Evolutionary conservation across 2,329 filamentous ascomycete genomes (phyloP).

Genomic region (Byssothecium circinans): DNA sequence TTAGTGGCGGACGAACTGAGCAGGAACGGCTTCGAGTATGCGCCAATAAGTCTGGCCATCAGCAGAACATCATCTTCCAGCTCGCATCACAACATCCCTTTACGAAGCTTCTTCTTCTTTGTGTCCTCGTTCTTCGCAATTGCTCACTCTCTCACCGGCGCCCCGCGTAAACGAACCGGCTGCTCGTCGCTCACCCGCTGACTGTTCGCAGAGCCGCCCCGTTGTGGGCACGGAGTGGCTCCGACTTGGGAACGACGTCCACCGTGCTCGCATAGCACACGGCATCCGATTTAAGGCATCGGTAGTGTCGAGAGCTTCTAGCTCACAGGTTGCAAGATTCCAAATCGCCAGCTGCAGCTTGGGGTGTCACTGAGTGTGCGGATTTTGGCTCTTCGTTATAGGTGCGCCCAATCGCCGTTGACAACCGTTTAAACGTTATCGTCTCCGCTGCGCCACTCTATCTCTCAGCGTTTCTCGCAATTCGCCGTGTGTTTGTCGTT

Average conservation of each 20-base stretch:
- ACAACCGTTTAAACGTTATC: conserved; percentile 21
- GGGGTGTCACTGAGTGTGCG: conserved; percentile 25
- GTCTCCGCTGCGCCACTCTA: conserved; percentile 2
- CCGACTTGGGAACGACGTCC: conserved; percentile 8
- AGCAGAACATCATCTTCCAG: conserved; percentile 3
- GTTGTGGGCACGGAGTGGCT: conserved; percentile 10
- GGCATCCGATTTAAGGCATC: too few relatives aligned
- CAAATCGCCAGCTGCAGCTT: conserved; percentile 24
- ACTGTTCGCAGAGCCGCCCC: conserved; percentile 16
- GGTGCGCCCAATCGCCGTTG: conserved; percentile 16
- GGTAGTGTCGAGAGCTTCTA: neutral
- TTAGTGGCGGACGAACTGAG: neutral
- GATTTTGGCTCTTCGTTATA: conserved; percentile 2
- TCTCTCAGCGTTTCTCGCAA: conserved; percentile 3
- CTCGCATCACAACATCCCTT: neutral
- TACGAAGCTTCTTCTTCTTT: neutral
- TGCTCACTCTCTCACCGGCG: conserved; percentile 1
- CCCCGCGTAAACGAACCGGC: conserved; percentile 4
- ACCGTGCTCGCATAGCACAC: conserved; percentile 8
- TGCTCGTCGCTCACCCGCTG: conserved; percentile 1
- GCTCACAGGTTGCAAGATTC: conserved; percentile 27
- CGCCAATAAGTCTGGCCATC: neutral
- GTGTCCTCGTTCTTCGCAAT: conserved; percentile 1
- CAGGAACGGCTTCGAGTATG: neutral
- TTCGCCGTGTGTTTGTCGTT: conserved; percentile 15